Conservation (phyloP, 441 rosid genomes). For the Metrosideros polymorpha region DNA sequence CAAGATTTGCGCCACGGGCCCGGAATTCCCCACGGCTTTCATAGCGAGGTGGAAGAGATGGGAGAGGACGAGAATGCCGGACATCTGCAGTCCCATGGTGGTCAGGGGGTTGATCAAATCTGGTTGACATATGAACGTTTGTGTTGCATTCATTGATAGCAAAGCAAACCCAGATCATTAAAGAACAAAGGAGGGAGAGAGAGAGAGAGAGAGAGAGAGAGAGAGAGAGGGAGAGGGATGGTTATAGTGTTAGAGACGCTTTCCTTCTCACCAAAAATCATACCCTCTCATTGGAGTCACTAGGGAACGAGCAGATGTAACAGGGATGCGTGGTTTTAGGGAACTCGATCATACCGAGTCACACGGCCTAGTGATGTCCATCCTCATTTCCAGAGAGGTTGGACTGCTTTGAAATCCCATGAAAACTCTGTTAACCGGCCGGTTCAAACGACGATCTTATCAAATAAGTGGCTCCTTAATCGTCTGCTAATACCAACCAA, state of each 20-base stretch:
- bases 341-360: background rate
- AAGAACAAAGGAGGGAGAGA: background rate
- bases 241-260: background rate
- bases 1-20: slow-evolving; percentile 15
- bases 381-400: background rate
- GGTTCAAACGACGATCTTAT: background rate
- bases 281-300: background rate
- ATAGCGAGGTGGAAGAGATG: slow-evolving; percentile 12
- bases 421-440: background rate
- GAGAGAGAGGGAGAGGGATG: background rate
- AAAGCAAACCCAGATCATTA: background rate
- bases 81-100: slow-evolving; percentile 12
- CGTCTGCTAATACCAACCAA: background rate
- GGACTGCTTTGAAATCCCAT: background rate
- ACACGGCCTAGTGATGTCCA: background rate
- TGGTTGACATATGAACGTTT: slow-evolving; percentile 3
- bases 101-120: slow-evolving; percentile 15
- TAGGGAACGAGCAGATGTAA: background rate
- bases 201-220: background rate
- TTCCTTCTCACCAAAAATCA: background rate
- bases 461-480: background rate
- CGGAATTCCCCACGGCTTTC: slow-evolving; percentile 3
- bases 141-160: slow-evolving; percentile 4
- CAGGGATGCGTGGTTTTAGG: background rate
- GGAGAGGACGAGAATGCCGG: slow-evolving; percentile 15